Percentiles rank a stretch among this genome's conserved stretches.
Conservation (phyloP, 139 green algal species). For the Haematococcus lacustris region DNA sequence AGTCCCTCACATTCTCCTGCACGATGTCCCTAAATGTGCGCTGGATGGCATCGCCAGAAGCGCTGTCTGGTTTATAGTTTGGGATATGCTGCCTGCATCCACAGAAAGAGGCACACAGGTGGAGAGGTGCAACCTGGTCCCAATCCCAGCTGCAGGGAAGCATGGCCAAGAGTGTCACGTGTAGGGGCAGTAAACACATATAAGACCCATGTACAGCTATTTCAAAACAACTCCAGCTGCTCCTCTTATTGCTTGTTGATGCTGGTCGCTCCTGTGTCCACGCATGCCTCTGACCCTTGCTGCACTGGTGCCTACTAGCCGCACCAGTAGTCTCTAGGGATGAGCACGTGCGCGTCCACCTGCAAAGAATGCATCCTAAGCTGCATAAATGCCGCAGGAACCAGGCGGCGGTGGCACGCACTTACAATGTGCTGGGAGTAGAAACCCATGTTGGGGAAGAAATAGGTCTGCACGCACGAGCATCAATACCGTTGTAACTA, state of each 20-base stretch:
- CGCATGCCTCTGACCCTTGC: too few relatives aligned
- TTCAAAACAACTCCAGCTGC: not conserved
- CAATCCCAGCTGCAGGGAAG: not conserved
- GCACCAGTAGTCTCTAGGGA: constrained; percentile 28
- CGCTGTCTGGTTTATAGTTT: constrained; percentile 18
- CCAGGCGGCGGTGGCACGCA: too few relatives aligned
- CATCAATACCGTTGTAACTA: not conserved
- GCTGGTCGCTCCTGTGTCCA: not conserved
- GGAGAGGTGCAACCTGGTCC: not conserved
- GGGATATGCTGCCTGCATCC: constrained; percentile 19
- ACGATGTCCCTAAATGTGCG: constrained; percentile 40
- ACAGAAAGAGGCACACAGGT: not conserved
- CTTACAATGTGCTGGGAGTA: constrained; percentile 38
- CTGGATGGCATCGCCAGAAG: constrained; percentile 33
- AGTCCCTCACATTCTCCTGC: constrained; percentile 36
- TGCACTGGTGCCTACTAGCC: too few relatives aligned
- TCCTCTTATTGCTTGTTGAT: not conserved
- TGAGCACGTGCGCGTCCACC: constrained; percentile 27
- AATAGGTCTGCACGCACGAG: constrained; percentile 17
- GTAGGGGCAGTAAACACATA: not conserved
- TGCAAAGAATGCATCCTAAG: not conserved
- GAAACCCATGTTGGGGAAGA: constrained; percentile 47
- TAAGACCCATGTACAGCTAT: not conserved
- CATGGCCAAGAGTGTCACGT: not conserved
- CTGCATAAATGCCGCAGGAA: not conserved